Conservation (phyloP, 331 rosid species). For the Malus hybrid region DNA sequence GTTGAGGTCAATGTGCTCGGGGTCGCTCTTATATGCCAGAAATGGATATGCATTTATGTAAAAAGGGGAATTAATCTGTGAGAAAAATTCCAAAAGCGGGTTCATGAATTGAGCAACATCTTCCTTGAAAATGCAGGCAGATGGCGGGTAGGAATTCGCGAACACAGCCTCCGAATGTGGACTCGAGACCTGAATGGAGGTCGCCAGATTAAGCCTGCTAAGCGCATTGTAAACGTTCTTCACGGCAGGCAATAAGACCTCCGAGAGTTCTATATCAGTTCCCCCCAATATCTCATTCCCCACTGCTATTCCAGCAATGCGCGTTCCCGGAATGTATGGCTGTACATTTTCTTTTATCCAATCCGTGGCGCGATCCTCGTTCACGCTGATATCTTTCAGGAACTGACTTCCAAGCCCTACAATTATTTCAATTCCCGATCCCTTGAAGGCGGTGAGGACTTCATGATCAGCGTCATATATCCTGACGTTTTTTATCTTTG, state of each 20-base stretch:
- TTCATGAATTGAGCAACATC: constrained; percentile 55
- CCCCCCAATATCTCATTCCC: constrained; percentile 89
- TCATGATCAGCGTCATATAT: constrained; percentile 60
- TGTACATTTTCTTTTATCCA: constrained; percentile 85
- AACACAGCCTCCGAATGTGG: constrained; percentile 95
- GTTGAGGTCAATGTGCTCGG: constrained; percentile 65
- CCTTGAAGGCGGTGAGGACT: constrained; percentile 72
- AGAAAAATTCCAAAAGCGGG: constrained; percentile 74
- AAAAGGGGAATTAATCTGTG: constrained; percentile 65
- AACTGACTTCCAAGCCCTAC: constrained; percentile 49
- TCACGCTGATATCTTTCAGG: constrained; percentile 49
- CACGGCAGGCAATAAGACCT: constrained; percentile 63
- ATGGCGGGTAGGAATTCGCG: constrained; percentile 74
- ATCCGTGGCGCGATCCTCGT: constrained; percentile 70
- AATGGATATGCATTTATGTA: constrained; percentile 95
- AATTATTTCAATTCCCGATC: constrained; percentile 58
- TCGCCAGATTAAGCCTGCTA: constrained; percentile 31
- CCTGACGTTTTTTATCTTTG: constrained; percentile 59
- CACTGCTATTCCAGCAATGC: constrained; percentile 59
- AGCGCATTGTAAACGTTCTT: constrained; percentile 65
- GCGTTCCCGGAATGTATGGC: constrained; percentile 67
- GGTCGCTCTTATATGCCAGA: constrained; percentile 74
- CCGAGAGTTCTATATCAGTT: constrained; percentile 39
- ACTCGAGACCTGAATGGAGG: constrained; percentile 62
- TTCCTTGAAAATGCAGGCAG: constrained; percentile 65